Conservation (phyloP, 2,329 filamentous ascomycete genomes). For the Colletotrichum paranaense region DNA sequence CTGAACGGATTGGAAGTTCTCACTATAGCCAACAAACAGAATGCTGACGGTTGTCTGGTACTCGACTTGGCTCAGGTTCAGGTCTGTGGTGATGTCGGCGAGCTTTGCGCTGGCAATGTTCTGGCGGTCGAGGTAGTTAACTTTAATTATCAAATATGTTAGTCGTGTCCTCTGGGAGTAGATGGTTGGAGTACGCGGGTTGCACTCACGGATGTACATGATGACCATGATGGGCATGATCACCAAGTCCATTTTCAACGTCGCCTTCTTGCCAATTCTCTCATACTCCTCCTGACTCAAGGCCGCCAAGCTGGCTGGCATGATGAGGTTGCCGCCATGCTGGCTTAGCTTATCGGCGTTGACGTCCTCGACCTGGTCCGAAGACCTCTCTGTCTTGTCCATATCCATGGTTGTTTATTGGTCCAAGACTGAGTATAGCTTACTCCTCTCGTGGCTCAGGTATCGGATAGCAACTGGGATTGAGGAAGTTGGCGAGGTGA, state of each 20-base stretch:
- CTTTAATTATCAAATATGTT: neutral
- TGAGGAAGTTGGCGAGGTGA: neutral
- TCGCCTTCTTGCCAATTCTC: conserved; percentile 33
- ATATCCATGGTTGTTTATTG: neutral
- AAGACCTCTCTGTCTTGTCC: conserved; percentile 13
- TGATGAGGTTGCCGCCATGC: conserved; percentile 15
- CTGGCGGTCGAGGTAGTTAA: conserved; percentile 44
- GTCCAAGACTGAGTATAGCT: neutral
- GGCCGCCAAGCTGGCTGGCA: conserved; percentile 38
- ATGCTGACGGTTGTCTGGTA: conserved; percentile 54
- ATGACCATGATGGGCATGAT: conserved; percentile 40
- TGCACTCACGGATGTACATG: conserved; percentile 40
- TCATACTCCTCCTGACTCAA: conserved; percentile 36
- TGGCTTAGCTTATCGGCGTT: conserved; percentile 6
- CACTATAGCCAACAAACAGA: conserved; percentile 49
- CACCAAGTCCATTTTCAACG: conserved; percentile 39
- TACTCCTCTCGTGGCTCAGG: neutral
- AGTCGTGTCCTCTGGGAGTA: rapidly evolving
- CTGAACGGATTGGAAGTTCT: neutral
- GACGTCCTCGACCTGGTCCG: conserved; percentile 21
- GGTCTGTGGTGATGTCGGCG: conserved; percentile 44
- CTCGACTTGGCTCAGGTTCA: conserved; percentile 44
- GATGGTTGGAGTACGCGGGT: rapidly evolving
- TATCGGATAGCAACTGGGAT: neutral
- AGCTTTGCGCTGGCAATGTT: conserved; percentile 48